Evolutionary conservation across 2,329 filamentous ascomycete genomes (phyloP), one percentile per base, ranked within the genome.

Genomic region (Colletotrichum agaves): DNA sequence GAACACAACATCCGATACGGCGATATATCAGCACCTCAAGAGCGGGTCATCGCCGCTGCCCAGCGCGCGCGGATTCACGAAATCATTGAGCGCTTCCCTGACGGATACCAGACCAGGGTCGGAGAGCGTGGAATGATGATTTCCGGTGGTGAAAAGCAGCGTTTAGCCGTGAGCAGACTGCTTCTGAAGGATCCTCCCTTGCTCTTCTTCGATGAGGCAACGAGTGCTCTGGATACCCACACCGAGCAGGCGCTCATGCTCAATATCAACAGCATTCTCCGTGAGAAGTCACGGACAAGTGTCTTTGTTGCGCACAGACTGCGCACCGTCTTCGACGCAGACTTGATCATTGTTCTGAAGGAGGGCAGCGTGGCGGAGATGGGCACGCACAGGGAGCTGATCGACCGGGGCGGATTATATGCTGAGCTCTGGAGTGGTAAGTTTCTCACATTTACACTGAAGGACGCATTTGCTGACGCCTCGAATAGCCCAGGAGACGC

Each of bases 41-140:
- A 93, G 35, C 84, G 90, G 64, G 91, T 99, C 7, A 78, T 89
- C 12, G 90, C 90, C 33, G 96, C 93, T 0, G 94, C 96, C 2
- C 89, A 90, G 74, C 87, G 93, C 61, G 95, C 96, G 2, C 89
- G 90, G 63, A 93, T 99, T 65, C 91, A 98, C 78, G 90, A 96
- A 49, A 93, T 91, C 58, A 91, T 97, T 69, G 83, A 87, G 62
- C 83, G 83, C n/a, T 90, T 97, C 77, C 93, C 93, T 1, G 91
- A 94, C n/a, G 93, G 93, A 15, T 97, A 98, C 78, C 81, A 90
- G 21, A 98, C 96, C 19, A 94, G 91, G 79, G 96, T 98, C 27
- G 95, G 95, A 60, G 95, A 98, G 82, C 88, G 95, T 52, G 94
- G 94, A 1, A 90, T 98, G 88, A 98, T 98, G 94, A 97, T 98